Evolutionary conservation across 257 asterid genomes (phyloP), one percentile per base, ranked within the genome.

Genomic region (Verbascum thapsus): DNA sequence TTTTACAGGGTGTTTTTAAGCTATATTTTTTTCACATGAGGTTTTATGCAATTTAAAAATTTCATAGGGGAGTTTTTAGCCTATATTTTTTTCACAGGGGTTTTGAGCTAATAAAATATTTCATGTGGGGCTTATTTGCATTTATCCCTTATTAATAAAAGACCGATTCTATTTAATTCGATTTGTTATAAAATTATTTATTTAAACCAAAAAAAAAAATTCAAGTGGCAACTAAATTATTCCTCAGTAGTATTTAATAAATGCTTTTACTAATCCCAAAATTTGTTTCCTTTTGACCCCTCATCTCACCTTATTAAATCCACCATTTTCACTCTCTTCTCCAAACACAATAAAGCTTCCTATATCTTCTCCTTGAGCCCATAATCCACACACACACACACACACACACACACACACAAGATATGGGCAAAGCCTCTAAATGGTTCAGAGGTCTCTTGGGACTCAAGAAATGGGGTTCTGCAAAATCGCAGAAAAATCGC

Each of bases 371-470:
- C n/a, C 48, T 10, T 10, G 22, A 17, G 15, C 39, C 49, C 13
- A 51, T 44, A 18, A 15, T 35, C 58, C 8, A 7, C 22, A 32
- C 51, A 10, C 22, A 4, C 16, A 17, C 35, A 3, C 62, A 51
- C 16, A 17, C 35, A 3, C 62, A 51, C 8, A 7, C 22, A 32
- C 51, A 10, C 22, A 4, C 16, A 17, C 35, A 3, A 57, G 44
- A 13, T 1, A 90, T 94, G 99, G 96, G 95, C 12, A 90, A 82
- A 72, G 95, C 97, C 10, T 72, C 95, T 0, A 85, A 72, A 56
- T 94, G 97, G 97, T 83, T 94, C 72, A 73, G 94, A 70, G 86
- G 80, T 0, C 87, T 94, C 15, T 72, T 94, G 52, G 95, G 96
- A 3, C 83, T 89, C 53, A 87, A 84, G 40, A 85, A 80, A 75